These are phyloP conservation scores for Babesia ovata DNA, from an alignment of 169 alveolate genomes.

Conservation along the genomic window DNA sequence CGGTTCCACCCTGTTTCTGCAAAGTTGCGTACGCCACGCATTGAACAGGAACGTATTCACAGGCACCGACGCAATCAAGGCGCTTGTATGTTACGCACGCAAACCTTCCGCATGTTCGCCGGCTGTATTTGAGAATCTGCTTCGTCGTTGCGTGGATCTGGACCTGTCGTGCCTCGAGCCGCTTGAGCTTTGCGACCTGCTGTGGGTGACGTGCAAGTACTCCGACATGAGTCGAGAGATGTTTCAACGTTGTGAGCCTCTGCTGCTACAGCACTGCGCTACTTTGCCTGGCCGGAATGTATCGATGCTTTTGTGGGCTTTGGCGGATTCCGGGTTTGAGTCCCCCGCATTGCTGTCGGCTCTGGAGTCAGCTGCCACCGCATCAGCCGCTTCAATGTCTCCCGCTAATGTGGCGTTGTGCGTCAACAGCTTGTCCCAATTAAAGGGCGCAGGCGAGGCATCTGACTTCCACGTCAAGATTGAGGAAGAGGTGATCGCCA, in stretches of 20 bases:
- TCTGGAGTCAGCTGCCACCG: slow-evolving; percentile 55
- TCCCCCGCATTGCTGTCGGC: slow-evolving; percentile 31
- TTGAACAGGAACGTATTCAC: slow-evolving; percentile 11
- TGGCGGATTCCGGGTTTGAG: slow-evolving; percentile 24
- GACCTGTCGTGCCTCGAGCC: slow-evolving; percentile 26
- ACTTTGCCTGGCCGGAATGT: slow-evolving; percentile 36
- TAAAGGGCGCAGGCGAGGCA: slow-evolving; percentile 17
- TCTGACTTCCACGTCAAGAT: slow-evolving; percentile 29
- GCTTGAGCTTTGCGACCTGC: slow-evolving; percentile 36
- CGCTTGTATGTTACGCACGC: slow-evolving; percentile 33
- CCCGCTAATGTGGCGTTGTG: slow-evolving; percentile 43
- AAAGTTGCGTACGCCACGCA: slow-evolving; percentile 5
- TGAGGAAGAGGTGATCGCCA: slow-evolving; percentile 38
- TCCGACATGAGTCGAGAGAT: slow-evolving; percentile 14
- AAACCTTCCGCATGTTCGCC: slow-evolving; percentile 38
- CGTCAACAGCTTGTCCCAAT: slow-evolving; percentile 21
- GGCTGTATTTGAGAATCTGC: slow-evolving; percentile 36
- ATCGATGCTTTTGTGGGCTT: slow-evolving; percentile 62
- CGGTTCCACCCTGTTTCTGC: slow-evolving; percentile 50
- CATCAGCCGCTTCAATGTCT: slow-evolving; percentile 17
- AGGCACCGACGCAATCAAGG: slow-evolving; percentile 20
- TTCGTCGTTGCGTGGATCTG: slow-evolving; percentile 16
- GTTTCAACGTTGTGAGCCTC: slow-evolving; percentile 15
- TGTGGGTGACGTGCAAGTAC: slow-evolving; percentile 56
- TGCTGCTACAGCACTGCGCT: slow-evolving; percentile 4